phyloP scores from a whole-genome alignment of 306 rosid genomes.

The Begonia fuchsioides region DNA sequence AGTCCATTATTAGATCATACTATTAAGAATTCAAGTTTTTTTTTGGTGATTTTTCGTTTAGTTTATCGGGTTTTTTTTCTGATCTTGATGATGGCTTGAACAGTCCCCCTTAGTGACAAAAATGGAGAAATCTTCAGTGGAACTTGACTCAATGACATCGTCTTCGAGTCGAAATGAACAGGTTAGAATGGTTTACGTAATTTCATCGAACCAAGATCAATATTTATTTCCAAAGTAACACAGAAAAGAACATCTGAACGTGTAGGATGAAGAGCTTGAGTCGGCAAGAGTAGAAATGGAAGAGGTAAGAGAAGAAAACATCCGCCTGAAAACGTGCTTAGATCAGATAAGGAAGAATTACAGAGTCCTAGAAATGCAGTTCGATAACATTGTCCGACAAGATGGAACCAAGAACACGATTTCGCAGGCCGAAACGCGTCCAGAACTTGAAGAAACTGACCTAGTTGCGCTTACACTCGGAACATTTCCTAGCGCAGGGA shows the following conservation, averaged over 20 bases:
- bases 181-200: conserved; percentile 15
- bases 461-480: conserved; percentile 70
- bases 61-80: background rate
- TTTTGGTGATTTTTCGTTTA: too few species aligned
- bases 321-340: conserved; percentile 42
- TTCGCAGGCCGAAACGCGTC: background rate
- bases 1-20: background rate
- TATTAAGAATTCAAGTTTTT: background rate
- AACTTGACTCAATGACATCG: conserved; percentile 22
- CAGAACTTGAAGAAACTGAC: conserved; percentile 29
- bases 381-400: conserved; percentile 25
- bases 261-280: conserved; percentile 38
- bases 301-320: conserved; percentile 56
- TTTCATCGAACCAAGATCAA: too few species aligned
- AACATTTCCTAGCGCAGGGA: conserved; percentile 26
- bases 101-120: conserved; percentile 23
- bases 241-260: background rate
- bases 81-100: background rate
- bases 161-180: conserved; percentile 29
- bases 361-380: conserved; percentile 48
- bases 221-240: background rate
- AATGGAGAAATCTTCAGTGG: conserved; percentile 24
- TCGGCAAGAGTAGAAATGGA: conserved; percentile 51
- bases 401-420: conserved; percentile 15
- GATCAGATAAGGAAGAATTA: conserved; percentile 51